Evolutionary conservation across 2,329 filamentous ascomycete species (phyloP), one percentile per base, ranked within the genome.

Genomic region (Colletotrichum sp.): DNA sequence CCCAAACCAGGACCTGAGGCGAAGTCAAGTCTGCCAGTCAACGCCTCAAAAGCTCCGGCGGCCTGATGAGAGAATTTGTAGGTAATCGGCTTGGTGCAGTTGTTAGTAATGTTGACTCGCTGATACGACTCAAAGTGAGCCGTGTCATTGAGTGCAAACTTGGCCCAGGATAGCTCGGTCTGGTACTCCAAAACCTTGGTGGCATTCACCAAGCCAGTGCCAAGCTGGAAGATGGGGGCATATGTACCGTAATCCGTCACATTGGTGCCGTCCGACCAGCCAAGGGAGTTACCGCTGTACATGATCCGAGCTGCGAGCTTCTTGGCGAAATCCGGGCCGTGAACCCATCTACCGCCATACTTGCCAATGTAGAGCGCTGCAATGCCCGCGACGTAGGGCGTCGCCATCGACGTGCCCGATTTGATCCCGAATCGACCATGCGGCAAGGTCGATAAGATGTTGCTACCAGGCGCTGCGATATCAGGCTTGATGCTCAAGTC

Each of bases 381-480:
- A n/a, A 89, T 82, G 16, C 88, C 89, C 48, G 89, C 88, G 28
- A 90, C 83, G 73, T 90, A 89, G 1, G 89, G 89, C 7, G 87
- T 87, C 1, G 89, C 87, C 90, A 92, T 91, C 1, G 88, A 91
- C 0, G 90, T 91, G 60, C 90, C 90, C 60, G 85, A 88, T 70
- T 88, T 82, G 8, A 88, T 82, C 16, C 84, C 85, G 76, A 89
- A 91, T 12, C 74, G 78, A 28, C 83, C 82, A 28, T 86, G 81
- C 3, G 86, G 84, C 60, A 86, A 87, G 3, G 89, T 90, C 58
- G 87, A 89, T 70, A 89, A 83, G 62, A 91, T 89, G 34, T 86
- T 82, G 66, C 85, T 86, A 15, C 89, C 89, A 2, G 89, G 88
- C 0, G 87, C 86, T 16, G 86, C 85, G 65, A 91, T 81, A 64